A percentile compares a stretch with the other conserved stretches of the same genome.
These are phyloP conservation scores for Saccharum hybrid DNA, from an alignment of 202 grass and related monocot species.

Conservation along the genomic window DNA sequence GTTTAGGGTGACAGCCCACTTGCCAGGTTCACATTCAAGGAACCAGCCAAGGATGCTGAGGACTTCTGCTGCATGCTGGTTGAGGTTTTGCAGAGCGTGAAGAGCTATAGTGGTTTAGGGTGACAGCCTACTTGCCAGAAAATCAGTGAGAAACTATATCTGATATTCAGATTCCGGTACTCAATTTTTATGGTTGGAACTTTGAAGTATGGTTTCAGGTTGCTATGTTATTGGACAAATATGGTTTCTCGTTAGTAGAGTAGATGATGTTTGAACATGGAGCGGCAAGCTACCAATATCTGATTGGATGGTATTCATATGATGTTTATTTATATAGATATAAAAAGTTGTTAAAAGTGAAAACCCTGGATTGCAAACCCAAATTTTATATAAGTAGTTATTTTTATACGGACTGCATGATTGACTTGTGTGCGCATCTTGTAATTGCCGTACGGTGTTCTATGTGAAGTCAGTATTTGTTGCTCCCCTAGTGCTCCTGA, in stretches of 20 bases:
- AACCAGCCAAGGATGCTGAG: conserved; percentile 71
- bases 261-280: not conserved
- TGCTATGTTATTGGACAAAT: not conserved
- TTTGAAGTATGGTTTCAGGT: not conserved
- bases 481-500: no score
- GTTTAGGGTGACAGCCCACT: conserved; percentile 50
- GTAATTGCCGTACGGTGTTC: not conserved
- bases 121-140: conserved; percentile 36
- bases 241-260: not conserved
- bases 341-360: not conserved
- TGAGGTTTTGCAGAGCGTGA: conserved; percentile 63
- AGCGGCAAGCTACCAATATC: not conserved
- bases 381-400: not conserved
- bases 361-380: not conserved
- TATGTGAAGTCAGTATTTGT: not conserved
- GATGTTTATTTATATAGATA: not conserved
- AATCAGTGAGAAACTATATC: not conserved
- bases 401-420: conserved; percentile 1
- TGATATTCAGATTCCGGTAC: not conserved
- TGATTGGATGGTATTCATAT: not conserved
- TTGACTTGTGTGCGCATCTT: not conserved
- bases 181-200: not conserved
- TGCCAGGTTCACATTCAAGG: conserved; percentile 74
- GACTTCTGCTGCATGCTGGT: conserved; percentile 76
- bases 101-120: conserved; percentile 68